Base-by-base conservation (phyloP, 164 flowering plant species). In the Malania oleifera region DNA sequence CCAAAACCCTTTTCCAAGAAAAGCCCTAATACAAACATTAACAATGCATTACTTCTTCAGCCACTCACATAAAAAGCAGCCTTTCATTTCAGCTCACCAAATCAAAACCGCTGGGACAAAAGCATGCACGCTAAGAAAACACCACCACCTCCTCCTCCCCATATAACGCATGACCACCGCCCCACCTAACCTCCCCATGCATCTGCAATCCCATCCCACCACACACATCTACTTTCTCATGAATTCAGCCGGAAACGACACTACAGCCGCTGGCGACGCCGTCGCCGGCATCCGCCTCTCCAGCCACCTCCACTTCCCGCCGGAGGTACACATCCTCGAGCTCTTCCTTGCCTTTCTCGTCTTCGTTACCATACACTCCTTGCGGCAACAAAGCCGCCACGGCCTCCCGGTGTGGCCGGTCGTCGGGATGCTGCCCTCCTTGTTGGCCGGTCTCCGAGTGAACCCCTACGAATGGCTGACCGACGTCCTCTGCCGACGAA, bases 361-460 rank as follows among this genome's bases (percentile, higher is more conserved):
- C 20, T 93, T 90, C 55, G 24, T 88, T 0, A 63, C 59, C 18
- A 83, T 93, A 28, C 75, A 78, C 54, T 66, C 86, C 9, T 60
- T 89, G 8, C 63, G 93, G 64, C 87, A 89, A 57, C 55, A 60
- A 55, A 79, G 66, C 45, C 71, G 58, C 0, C 72, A 78, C 0
- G 98, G 98, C 17, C 71, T 90, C 8, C 78, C 95, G 0, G 67
- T 73, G 1, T 90, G 99, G 99, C 99, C 99, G 0, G 22, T 93
- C 19, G 41, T 93, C 9, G 96, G 99, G 0, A 93, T 90, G 96
- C 50, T 86, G 8, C 97, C 97, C 4, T 87, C 97, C 0, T 47
- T 90, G 64, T 15, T 76, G 22, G 0, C 46, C 2, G 95, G 72
- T 2, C 56, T 85, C 2, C 72, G 67, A 1, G 41, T 14, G 11